Evolutionary conservation across 495 filamentous ascomycete species (phyloP), one percentile per base, ranked within the genome.

Genomic region (Thermothielavioides terrestris): DNA sequence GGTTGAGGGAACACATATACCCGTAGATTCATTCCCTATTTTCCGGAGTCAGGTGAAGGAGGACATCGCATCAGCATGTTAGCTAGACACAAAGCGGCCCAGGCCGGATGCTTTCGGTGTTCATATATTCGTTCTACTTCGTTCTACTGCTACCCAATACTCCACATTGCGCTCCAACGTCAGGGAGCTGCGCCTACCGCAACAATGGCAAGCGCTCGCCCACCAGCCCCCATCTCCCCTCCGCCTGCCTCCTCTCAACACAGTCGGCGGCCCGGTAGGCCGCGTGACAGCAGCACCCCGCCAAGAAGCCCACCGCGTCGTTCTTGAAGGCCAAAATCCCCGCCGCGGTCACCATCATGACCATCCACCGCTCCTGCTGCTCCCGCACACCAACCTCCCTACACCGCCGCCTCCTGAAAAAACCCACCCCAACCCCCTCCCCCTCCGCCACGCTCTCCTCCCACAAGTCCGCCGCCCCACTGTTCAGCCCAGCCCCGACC

Each of bases 341-440:
- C 1, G 84, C 89, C 22, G 86, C 80, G 34, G 91, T 96, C 45
- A 89, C 79, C 56, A 92, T 76, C 89, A 95, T 94, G 0, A 94
- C 81, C 26, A 78, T 83, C 83, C 87, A 94, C 25, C 88, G 72
- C 55, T 84, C 79, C 41, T 73, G 74, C 27, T 80, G 74, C 58
- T 87, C 83, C 47, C 74, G 71, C 28, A 82, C 82, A 9, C 73
- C 77, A 14, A 68, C 27, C 12, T 58, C 50, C 14, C 59, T 28
- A 25, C 26, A 23, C 52, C 54, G 42, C 36, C 18, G n/a, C n/a
- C n/a, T n/a, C n/a, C n/a, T n/a, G n/a, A n/a, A n/a, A n/a, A n/a
- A n/a, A n/a, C n/a, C n/a, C n/a, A n/a, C 15, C 11, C 12, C n/a
- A 11, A 18, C 5, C 41, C 28, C 14, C 42, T 31, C 41, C 31